Conservation (phyloP, 495 filamentous ascomycete genomes). For the Friedmanniomyces simplex region DNA sequence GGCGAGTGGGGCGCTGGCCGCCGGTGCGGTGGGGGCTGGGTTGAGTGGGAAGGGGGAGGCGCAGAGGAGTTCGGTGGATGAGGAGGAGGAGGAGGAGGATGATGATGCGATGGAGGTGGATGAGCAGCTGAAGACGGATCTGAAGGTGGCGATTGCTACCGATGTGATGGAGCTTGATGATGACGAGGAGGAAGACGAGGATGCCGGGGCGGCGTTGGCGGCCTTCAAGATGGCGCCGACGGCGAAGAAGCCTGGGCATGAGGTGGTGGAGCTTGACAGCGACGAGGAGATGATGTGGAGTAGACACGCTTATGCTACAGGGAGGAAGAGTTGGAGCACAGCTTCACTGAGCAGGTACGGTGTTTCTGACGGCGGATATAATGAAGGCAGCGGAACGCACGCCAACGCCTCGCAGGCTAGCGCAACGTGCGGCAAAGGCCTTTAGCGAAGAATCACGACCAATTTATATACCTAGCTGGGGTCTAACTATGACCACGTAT, state of each 20-base stretch:
- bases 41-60: not conserved
- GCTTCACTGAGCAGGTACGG: too few relatives aligned
- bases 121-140: not conserved
- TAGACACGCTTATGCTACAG: too few relatives aligned
- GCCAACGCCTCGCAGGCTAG: too few relatives aligned
- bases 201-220: slow-evolving; percentile 6
- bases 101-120: slow-evolving; percentile 7
- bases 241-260: not conserved
- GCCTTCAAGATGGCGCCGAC: slow-evolving; percentile 3
- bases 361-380: too few relatives aligned
- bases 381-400: too few relatives aligned
- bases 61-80: not conserved
- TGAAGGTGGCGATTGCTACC: not conserved
- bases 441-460: too few relatives aligned
- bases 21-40: not conserved
- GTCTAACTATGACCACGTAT: too few relatives aligned
- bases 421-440: too few relatives aligned
- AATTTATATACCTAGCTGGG: too few relatives aligned
- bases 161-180: slow-evolving; percentile 12
- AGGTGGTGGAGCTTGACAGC: not conserved
- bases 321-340: too few relatives aligned
- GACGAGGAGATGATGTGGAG: not conserved
- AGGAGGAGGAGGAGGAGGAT: slow-evolving; percentile 1
- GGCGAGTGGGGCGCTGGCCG: not conserved
- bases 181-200: not conserved